A percentile compares a stretch with the other conserved stretches of the same genome.
These are phyloP conservation scores for Vitis cinerea DNA, from an alignment of 164 flowering plant genomes.

Conservation along the genomic window DNA sequence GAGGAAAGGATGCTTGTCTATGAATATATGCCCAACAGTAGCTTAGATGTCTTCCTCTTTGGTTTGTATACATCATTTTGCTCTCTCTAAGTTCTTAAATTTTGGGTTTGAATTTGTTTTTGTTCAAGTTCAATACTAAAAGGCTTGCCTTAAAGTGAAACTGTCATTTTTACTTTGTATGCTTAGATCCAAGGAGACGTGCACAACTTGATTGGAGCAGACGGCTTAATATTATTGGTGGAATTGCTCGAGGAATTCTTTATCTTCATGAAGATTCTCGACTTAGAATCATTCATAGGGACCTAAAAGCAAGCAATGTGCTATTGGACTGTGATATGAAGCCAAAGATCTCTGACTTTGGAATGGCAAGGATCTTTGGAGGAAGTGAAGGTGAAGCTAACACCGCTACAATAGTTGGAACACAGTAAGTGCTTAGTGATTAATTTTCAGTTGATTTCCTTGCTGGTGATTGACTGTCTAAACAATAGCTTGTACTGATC, in stretches of 20 bases:
- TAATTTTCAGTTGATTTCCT: too few species aligned
- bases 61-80: constrained; percentile 20
- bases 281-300: constrained; percentile 34
- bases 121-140: too few species aligned
- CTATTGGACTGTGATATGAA: constrained; percentile 31
- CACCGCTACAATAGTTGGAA: constrained; percentile 40
- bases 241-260: constrained; percentile 40
- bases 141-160: not conserved
- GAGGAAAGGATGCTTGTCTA: constrained; percentile 33
- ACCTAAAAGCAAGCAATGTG: constrained; percentile 34
- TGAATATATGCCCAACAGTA: constrained; percentile 38
- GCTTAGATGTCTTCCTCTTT: constrained; percentile 39
- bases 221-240: constrained; percentile 28
- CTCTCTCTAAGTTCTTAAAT: not conserved
- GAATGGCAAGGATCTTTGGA: constrained; percentile 45
- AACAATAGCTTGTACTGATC: too few species aligned
- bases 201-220: constrained; percentile 27
- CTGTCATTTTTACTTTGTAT: not conserved
- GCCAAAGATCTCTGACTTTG: constrained; percentile 50
- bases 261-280: constrained; percentile 44
- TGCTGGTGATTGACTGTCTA: too few species aligned
- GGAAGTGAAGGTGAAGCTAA: constrained; percentile 25
- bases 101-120: not conserved
- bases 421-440: constrained; percentile 28
- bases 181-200: constrained; percentile 17